A percentile compares a stretch with the other conserved stretches of the same genome.
These are phyloP conservation scores for Amphicarpaea edgeworthii DNA, from an alignment of 306 rosid species.

Conservation along the genomic window DNA sequence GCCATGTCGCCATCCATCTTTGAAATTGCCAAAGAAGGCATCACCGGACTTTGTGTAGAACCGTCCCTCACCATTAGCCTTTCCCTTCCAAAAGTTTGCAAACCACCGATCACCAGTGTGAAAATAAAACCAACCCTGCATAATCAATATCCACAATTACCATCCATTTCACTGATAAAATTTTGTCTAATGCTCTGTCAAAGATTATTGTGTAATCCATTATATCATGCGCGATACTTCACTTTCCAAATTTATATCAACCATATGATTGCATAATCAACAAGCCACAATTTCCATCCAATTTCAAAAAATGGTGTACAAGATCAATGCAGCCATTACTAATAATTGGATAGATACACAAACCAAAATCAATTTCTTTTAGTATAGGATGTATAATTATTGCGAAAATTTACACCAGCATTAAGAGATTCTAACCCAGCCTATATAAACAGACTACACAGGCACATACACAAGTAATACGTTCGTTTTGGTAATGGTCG, in stretches of 20 bases:
- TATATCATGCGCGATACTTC: constrained; percentile 6
- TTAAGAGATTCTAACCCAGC: neutral
- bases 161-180: constrained; percentile 18
- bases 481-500: constrained; percentile 7
- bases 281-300: neutral
- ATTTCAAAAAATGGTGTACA: constrained; percentile 15
- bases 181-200: constrained; percentile 17
- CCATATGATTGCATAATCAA: neutral
- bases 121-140: constrained; percentile 94
- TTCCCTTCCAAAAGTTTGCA: constrained; percentile 98
- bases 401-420: constrained; percentile 1
- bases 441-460: neutral
- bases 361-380: constrained; percentile 15
- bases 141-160: constrained; percentile 41
- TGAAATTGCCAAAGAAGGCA: constrained; percentile 85
- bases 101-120: constrained; percentile 93
- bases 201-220: constrained; percentile 29
- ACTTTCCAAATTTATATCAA: constrained; percentile 32
- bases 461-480: neutral
- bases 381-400: constrained; percentile 2
- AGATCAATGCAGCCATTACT: constrained; percentile 13
- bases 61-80: constrained; percentile 95
- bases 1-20: constrained; percentile 93
- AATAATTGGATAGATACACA: neutral
- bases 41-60: constrained; percentile 89